Percentiles rank a stretch among this genome's conserved stretches.
Conservation (phyloP, 1,284 basidiomycete species). For the Ceratobasidium sp. region DNA sequence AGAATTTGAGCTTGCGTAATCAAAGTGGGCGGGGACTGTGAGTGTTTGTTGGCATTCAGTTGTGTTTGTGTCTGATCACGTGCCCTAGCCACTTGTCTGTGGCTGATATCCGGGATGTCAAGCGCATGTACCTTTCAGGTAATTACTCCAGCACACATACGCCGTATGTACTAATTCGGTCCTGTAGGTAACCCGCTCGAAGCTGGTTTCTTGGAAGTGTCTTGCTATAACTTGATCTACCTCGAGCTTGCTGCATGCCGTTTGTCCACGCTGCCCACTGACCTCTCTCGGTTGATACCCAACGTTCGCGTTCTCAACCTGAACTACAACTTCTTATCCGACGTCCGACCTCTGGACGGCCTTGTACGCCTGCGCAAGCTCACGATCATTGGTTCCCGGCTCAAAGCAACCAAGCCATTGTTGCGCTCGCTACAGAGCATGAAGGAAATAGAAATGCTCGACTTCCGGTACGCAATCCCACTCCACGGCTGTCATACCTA, state of each 20-base stretch:
- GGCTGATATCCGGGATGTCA: slow-evolving; percentile 86
- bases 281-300: slow-evolving; percentile 75
- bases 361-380: slow-evolving; percentile 81
- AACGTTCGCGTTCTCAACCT: slow-evolving; percentile 94
- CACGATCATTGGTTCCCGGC: slow-evolving; percentile 84
- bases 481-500: slow-evolving; percentile 16
- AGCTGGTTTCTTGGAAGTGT: slow-evolving; percentile 62
- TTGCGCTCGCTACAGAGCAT: slow-evolving; percentile 77
- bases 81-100: slow-evolving; percentile 58
- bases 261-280: slow-evolving; percentile 76
- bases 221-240: slow-evolving; percentile 90
- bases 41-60: slow-evolving; percentile 57
- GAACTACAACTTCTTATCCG: slow-evolving; percentile 91
- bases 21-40: slow-evolving; percentile 80
- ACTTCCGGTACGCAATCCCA: slow-evolving; percentile 78
- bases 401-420: slow-evolving; percentile 75
- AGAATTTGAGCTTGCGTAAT: slow-evolving; percentile 92
- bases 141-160: slow-evolving; percentile 55
- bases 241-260: slow-evolving; percentile 93
- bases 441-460: slow-evolving; percentile 83
- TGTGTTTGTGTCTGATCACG: slow-evolving; percentile 1
- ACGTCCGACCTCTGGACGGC: slow-evolving; percentile 71
- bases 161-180: neutral
- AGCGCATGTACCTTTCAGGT: slow-evolving; percentile 94
- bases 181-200: slow-evolving; percentile 56